Base-by-base conservation (phyloP, 768 basidiomycete species). In the Lentinula sp. region DNA sequence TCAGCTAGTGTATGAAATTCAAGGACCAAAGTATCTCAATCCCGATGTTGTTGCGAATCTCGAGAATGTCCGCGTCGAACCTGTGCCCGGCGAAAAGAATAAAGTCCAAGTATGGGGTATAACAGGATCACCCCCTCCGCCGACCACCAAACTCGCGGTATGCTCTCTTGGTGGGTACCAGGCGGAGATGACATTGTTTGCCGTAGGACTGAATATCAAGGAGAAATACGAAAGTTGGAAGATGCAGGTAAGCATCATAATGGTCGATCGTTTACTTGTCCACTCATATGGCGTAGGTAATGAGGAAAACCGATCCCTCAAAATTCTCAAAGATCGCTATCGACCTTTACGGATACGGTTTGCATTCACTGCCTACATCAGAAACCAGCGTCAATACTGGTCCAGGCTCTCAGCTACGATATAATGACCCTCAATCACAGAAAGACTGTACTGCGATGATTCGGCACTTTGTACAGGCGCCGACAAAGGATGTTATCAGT, bases 1-100 rank as follows among this genome's bases (percentile, higher is more conserved):
- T 18, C 57, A 59, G 37, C 57, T 59, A 6, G 57, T 59, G 35
- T 59, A 59, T 59, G 57, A 59, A 18, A 59, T 59, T 10, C 57
- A 59, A 28, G 57, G 57, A 7, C 57, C 57, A n/a, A 48, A 59
- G 10, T 59, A 59, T 36, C 48, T 59, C 35, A 59, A 59, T 36
- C 57, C 57, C 4, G 57, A 59, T 37, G 57, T 59, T 18, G 43
- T 46, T 9, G 57, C 57, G 8, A 37, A 59, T 18, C 57, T 59
- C 5, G 57, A 59, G 46, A 33, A 33, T 16, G 48, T 59, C 23
- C 48, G 36, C 36, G 45, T 59, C n/a, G 45, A 59, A 37, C n/a
- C 16, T 8, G 33, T 59, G 9, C 28, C 55, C 6, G 23, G 39
- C 1, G 57, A 50, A n/a, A 36, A 50, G 57, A 59, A 59, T 23